Percentiles rank a stretch among this genome's conserved stretches.
Conservation (phyloP, 164 flowering plant genomes). For the Stephania japonica region DNA sequence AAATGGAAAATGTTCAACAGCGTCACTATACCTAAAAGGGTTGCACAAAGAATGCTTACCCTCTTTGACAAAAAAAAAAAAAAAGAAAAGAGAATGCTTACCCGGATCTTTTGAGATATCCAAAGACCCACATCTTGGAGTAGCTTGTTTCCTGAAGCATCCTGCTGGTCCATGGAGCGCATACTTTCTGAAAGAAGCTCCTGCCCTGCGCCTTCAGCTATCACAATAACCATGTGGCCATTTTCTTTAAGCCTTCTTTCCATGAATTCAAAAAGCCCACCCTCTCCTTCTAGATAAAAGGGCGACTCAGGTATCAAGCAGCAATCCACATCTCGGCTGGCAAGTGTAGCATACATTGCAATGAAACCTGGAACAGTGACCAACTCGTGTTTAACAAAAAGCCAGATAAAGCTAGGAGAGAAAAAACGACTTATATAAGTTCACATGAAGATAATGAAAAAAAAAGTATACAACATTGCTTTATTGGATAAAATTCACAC, state of each 20-base stretch:
- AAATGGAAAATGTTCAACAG: neutral
- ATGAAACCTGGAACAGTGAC: slow-evolving; percentile 69
- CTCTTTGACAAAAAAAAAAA: too few relatives aligned
- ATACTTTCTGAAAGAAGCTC: slow-evolving; percentile 56
- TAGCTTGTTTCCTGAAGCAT: slow-evolving; percentile 87
- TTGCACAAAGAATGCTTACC: slow-evolving; percentile 28
- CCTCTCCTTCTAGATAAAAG: slow-evolving; percentile 83
- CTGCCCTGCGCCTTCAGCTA: slow-evolving; percentile 99
- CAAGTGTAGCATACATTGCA: slow-evolving; percentile 97
- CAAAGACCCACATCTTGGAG: slow-evolving; percentile 88
- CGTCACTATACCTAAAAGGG: neutral
- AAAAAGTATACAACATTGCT: too few relatives aligned
- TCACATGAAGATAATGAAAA: neutral
- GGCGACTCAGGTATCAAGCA: slow-evolving; percentile 98
- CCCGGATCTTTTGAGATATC: slow-evolving; percentile 82
- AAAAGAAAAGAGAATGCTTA: slow-evolving; percentile 18
- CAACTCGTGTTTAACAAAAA: slow-evolving; percentile 2
- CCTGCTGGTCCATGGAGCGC: slow-evolving; percentile 30
- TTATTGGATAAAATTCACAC: too few relatives aligned
- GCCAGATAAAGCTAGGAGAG: neutral
- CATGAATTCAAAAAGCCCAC: slow-evolving; percentile 84
- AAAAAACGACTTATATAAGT: neutral
- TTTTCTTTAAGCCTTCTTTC: slow-evolving; percentile 76
- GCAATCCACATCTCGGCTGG: slow-evolving; percentile 98
- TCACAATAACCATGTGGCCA: slow-evolving; percentile 91